Conservation (phyloP, 1,139 yeast species). For the Zygosaccharomyces pseudobailii region DNA sequence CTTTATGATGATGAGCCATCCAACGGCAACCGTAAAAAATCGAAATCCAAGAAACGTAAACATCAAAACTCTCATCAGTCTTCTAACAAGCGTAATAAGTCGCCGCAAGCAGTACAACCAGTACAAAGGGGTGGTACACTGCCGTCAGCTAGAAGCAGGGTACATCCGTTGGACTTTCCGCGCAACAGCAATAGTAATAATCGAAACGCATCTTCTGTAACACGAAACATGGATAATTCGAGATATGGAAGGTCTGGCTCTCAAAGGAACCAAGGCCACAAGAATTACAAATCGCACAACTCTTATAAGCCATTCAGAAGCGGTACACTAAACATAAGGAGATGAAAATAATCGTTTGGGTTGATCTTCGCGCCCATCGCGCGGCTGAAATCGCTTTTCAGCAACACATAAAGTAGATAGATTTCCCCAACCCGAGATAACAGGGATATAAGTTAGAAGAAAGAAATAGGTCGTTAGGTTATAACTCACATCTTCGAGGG, state of each 20-base stretch:
- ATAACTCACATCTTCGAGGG: neutral
- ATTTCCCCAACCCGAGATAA: neutral
- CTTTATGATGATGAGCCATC: slow-evolving; percentile 19
- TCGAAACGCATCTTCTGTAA: slow-evolving; percentile 9
- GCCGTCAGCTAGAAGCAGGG: slow-evolving; percentile 9
- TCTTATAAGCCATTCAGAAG: slow-evolving; percentile 25
- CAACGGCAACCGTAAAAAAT: slow-evolving; percentile 1
- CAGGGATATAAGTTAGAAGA: neutral
- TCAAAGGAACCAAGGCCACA: slow-evolving; percentile 7
- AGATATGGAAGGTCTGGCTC: slow-evolving; percentile 16
- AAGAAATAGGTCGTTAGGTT: neutral
- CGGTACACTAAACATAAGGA: slow-evolving; percentile 14
- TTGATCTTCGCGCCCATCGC: slow-evolving; percentile 5
- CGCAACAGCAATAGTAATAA: slow-evolving; percentile 15
- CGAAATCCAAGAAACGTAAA: slow-evolving; percentile 8
- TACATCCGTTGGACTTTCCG: slow-evolving; percentile 23
- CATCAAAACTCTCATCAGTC: slow-evolving; percentile 15
- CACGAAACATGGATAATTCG: slow-evolving; percentile 12
- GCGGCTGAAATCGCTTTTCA: slow-evolving; percentile 1
- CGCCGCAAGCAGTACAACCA: slow-evolving; percentile 13
- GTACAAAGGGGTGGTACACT: slow-evolving; percentile 9
- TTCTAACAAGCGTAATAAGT: slow-evolving; percentile 10
- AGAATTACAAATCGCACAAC: slow-evolving; percentile 18
- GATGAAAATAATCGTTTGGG: neutral
- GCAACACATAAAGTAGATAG: neutral